Conservation (phyloP, 1,139 yeast genomes). For the Debaryomycetaceae sp. region DNA sequence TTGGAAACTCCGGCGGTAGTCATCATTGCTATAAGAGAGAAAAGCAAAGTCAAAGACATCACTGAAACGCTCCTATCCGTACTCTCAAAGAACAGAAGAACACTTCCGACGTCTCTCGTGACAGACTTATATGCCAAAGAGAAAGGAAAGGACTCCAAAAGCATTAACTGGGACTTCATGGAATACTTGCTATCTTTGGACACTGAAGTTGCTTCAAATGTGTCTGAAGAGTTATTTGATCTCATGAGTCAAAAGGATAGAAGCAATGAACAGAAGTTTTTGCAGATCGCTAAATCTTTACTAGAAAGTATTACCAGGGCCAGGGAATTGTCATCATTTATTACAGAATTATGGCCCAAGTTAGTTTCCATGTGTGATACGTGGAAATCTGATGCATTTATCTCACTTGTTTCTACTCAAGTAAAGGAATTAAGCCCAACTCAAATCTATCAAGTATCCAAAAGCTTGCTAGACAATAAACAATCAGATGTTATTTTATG, state of each 20-base stretch:
- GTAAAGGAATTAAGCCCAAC: slow-evolving; percentile 43
- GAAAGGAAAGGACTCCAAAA: slow-evolving; percentile 12
- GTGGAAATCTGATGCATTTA: slow-evolving; percentile 29
- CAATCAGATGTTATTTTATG: background rate
- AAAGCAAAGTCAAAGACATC: slow-evolving; percentile 23
- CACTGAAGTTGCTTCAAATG: slow-evolving; percentile 46
- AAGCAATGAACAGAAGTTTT: slow-evolving; percentile 6
- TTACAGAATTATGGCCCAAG: slow-evolving; percentile 42
- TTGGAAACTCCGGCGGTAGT: slow-evolving; percentile 40
- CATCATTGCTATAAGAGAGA: slow-evolving; percentile 31
- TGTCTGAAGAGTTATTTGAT: slow-evolving; percentile 24
- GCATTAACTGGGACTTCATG: slow-evolving; percentile 43
- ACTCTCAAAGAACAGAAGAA: slow-evolving; percentile 39
- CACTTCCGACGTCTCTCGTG: slow-evolving; percentile 48
- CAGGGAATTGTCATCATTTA: slow-evolving; percentile 55
- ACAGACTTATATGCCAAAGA: slow-evolving; percentile 29
- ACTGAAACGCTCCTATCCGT: slow-evolving; percentile 37
- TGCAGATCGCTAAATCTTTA: slow-evolving; percentile 33
- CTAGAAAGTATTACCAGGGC: slow-evolving; percentile 51
- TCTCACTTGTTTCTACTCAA: slow-evolving; percentile 34
- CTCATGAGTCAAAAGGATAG: slow-evolving; percentile 12
- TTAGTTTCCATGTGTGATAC: slow-evolving; percentile 20
- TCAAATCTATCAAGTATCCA: slow-evolving; percentile 29
- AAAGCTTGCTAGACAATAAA: slow-evolving; percentile 18
- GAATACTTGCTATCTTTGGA: slow-evolving; percentile 45